These are phyloP conservation scores for Hydnum rufescens DNA, from an alignment of 768 basidiomycete species.

Conservation along the genomic window DNA sequence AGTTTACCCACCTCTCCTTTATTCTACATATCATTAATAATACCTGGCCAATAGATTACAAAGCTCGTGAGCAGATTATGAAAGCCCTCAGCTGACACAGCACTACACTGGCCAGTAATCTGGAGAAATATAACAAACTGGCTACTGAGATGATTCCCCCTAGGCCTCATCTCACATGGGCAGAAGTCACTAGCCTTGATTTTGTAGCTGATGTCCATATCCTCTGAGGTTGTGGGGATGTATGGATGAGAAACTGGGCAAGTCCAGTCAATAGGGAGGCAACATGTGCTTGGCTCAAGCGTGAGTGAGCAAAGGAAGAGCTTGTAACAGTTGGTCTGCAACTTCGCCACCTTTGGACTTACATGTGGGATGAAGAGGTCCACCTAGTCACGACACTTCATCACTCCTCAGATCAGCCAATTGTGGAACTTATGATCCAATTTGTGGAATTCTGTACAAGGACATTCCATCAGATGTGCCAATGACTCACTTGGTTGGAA, in stretches of 20 bases:
- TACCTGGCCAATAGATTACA: constrained; percentile 1
- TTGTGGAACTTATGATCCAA: neutral
- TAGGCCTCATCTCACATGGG: neutral
- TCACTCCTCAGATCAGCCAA: neutral
- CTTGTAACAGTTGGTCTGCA: neutral
- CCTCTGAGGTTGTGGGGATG: neutral
- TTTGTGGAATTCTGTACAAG: neutral
- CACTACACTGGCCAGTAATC: neutral
- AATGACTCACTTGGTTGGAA: neutral
- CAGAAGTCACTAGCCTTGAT: neutral
- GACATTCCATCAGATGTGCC: neutral
- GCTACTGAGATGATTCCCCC: neutral
- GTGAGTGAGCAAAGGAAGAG: neutral
- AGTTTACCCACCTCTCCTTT: neutral
- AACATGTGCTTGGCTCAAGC: neutral
- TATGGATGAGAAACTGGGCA: neutral
- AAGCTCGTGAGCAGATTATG: neutral
- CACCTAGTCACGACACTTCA: neutral
- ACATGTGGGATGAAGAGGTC: neutral
- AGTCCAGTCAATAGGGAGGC: neutral
- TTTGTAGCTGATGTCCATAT: neutral
- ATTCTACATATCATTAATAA: neutral
- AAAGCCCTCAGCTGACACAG: neutral
- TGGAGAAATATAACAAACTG: neutral
- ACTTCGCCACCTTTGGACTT: neutral